Conservation (phyloP, 1,139 yeast genomes). For the Yamadazyma sp. region DNA sequence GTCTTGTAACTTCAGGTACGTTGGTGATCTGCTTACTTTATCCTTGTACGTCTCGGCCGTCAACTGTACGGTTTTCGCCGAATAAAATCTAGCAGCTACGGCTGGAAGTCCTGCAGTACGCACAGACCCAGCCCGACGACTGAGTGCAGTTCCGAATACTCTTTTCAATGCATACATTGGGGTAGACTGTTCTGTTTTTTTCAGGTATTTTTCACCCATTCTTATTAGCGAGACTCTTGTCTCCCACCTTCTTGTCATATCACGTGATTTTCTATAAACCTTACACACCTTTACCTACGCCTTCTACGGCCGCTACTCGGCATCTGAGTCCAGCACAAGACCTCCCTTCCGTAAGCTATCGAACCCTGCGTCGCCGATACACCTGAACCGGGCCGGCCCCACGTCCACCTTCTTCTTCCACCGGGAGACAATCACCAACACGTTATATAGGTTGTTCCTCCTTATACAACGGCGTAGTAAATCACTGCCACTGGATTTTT, state of each 20-base stretch:
- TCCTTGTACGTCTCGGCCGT: conserved; percentile 66
- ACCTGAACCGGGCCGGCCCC: conserved; percentile 65
- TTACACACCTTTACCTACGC: not conserved
- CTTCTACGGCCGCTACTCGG: not conserved
- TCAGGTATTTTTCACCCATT: not conserved
- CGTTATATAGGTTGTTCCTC: conserved; percentile 46
- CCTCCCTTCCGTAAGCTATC: conserved; percentile 34
- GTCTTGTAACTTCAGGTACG: conserved; percentile 47
- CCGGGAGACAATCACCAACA: conserved; percentile 61
- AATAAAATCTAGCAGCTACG: conserved; percentile 16
- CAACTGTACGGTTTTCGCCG: conserved; percentile 49
- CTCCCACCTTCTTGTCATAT: not conserved
- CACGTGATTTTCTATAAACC: conserved; percentile 2
- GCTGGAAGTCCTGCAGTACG: not conserved
- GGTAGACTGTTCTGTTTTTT: conserved; percentile 1
- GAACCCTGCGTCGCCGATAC: conserved; percentile 53
- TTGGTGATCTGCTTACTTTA: conserved; percentile 46
- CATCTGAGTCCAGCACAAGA: not conserved
- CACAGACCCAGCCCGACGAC: not conserved
- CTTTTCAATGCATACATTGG: conserved; percentile 5
- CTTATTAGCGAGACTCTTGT: conserved; percentile 3
- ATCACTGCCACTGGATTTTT: conserved; percentile 62
- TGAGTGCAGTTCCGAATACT: not conserved
- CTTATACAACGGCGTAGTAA: conserved; percentile 51
- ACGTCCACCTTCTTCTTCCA: conserved; percentile 75